phyloP scores from a whole-genome alignment of 805 yeast genomes.

The Candida taoyuanica region DNA sequence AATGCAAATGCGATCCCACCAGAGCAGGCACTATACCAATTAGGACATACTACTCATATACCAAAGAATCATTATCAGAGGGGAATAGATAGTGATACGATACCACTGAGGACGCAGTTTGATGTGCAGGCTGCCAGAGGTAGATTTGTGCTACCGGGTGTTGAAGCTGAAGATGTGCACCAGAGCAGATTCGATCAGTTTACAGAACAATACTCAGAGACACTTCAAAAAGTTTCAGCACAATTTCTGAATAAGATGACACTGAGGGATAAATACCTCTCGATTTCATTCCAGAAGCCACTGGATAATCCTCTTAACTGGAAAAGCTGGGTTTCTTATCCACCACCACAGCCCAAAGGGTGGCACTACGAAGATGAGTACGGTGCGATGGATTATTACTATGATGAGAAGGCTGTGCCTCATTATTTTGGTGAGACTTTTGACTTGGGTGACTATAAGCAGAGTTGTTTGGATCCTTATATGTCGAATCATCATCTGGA shows the following conservation, averaged over 20 bases:
- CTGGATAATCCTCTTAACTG: constrained; percentile 67
- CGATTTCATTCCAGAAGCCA: constrained; percentile 60
- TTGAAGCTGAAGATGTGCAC: constrained; percentile 4
- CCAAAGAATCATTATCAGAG: constrained; percentile 15
- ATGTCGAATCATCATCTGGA: constrained; percentile 1
- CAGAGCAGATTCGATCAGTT: constrained; percentile 11
- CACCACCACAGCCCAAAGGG: constrained; percentile 55
- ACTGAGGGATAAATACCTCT: constrained; percentile 62
- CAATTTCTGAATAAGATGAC: constrained; percentile 31
- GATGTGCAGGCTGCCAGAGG: constrained; percentile 25
- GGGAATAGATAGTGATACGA: constrained; percentile 22
- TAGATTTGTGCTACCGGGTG: constrained; percentile 4
- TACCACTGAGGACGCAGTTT: constrained; percentile 20
- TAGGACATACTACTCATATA: constrained; percentile 12
- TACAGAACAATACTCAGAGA: constrained; percentile 12
- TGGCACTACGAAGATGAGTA: constrained; percentile 36
- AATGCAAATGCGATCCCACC: constrained; percentile 9
- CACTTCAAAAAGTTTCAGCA: constrained; percentile 10
- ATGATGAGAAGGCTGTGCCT: constrained; percentile 19
- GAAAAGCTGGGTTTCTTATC: constrained; percentile 71
- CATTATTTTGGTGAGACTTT: constrained; percentile 36
- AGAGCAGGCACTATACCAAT: constrained; percentile 14
- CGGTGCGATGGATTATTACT: constrained; percentile 25
- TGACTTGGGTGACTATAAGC: constrained; percentile 27
- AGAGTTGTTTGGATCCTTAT: constrained; percentile 10